Conservation (phyloP, 306 rosid species). For the Acacia acuminata region DNA sequence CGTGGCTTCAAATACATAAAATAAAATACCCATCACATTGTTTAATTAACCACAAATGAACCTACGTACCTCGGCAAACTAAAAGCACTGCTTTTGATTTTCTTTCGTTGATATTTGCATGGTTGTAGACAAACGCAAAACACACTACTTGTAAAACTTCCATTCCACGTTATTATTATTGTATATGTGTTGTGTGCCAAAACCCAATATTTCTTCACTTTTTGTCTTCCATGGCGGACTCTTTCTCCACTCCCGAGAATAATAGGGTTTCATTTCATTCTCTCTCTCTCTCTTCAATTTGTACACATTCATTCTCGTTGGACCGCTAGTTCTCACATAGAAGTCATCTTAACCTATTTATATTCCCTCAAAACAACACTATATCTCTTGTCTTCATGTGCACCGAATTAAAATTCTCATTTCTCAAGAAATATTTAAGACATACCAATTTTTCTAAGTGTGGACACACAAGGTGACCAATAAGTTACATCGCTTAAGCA, state of each 20-base stretch:
- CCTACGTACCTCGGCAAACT: conserved; percentile 27
- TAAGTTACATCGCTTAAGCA: background rate
- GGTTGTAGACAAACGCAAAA: conserved; percentile 65
- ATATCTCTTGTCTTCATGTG: background rate
- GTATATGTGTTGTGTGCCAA: background rate
- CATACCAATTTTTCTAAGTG: background rate
- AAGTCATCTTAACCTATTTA: background rate
- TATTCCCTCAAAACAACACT: background rate
- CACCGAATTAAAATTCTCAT: background rate
- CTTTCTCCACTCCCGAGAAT: conserved; percentile 1
- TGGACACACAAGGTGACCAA: background rate
- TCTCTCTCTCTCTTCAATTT: background rate
- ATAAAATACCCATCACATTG: conserved; percentile 5
- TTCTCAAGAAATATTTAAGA: background rate
- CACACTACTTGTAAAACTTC: conserved; percentile 51
- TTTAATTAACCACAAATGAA: conserved; percentile 1
- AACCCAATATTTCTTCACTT: background rate
- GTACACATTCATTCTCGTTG: conserved; percentile 25
- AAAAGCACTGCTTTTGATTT: conserved; percentile 24
- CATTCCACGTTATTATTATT: conserved; percentile 35
- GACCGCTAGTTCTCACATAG: conserved; percentile 28
- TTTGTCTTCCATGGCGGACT: conserved; percentile 23
- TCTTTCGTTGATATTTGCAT: conserved; percentile 12
- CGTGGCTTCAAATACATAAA: background rate
- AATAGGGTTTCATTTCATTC: background rate